A percentile compares a stretch with the other conserved stretches of the same genome.
phyloP scores from a whole-genome alignment of 2,329 filamentous ascomycete species.

The Epichloe bromicola region DNA sequence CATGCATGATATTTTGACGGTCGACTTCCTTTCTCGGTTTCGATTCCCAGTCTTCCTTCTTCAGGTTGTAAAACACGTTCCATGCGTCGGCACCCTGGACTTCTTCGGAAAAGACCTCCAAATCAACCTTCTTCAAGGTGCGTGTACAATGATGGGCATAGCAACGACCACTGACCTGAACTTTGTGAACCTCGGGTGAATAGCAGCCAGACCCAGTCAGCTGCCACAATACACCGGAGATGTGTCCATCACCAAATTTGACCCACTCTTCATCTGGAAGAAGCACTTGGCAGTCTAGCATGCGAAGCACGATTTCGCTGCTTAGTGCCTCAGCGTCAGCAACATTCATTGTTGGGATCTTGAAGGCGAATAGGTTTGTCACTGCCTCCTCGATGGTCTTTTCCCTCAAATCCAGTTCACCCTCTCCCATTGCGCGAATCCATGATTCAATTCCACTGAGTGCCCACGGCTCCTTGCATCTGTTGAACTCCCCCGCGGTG shows the following conservation, averaged over 20 bases:
- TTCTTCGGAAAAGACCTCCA: slow-evolving; percentile 60
- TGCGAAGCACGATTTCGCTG: slow-evolving; percentile 60
- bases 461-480: slow-evolving; percentile 84
- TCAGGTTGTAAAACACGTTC: slow-evolving; percentile 78
- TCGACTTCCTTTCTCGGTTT: slow-evolving; percentile 79
- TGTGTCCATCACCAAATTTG: slow-evolving; percentile 67
- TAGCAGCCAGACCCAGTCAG: slow-evolving; percentile 88
- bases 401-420: slow-evolving; percentile 75
- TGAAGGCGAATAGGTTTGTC: slow-evolving; percentile 79
- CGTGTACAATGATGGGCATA: slow-evolving; percentile 91
- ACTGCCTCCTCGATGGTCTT: slow-evolving; percentile 79
- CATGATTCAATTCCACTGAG: slow-evolving; percentile 76
- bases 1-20: slow-evolving; percentile 86
- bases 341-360: slow-evolving; percentile 96
- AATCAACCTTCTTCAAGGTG: slow-evolving; percentile 86
- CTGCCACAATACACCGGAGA: slow-evolving; percentile 89
- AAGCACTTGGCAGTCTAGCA: slow-evolving; percentile 67
- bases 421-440: slow-evolving; percentile 81
- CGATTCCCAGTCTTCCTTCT: slow-evolving; percentile 58
- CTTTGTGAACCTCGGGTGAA: slow-evolving; percentile 66
- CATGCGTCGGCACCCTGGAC: slow-evolving; percentile 63
- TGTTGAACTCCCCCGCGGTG: slow-evolving; percentile 67
- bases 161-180: slow-evolving; percentile 60
- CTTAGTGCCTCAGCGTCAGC: slow-evolving; percentile 87
- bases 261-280: slow-evolving; percentile 95